A percentile compares a stretch with the other conserved stretches of the same genome.
phyloP scores from a whole-genome alignment of 352 stramenopile genomes.

The Phytopythium ostracodes region DNA sequence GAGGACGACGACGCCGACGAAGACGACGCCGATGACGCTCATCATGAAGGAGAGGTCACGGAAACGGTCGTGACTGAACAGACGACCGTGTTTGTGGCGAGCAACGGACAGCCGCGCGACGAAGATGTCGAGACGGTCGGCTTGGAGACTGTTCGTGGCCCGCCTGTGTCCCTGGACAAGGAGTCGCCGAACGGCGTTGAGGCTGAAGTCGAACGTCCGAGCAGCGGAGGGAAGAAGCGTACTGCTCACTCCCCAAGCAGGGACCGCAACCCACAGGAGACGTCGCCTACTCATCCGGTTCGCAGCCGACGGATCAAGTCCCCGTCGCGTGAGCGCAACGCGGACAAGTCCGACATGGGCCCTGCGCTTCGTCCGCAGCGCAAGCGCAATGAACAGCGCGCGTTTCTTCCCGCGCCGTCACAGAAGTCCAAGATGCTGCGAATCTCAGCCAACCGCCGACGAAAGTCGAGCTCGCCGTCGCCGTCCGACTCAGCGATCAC shows the following conservation, averaged over 20 bases:
- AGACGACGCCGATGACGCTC: conserved; percentile 19
- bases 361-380: conserved; percentile 25
- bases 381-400: conserved; percentile 40
- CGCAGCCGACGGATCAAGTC: conserved; percentile 11
- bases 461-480: conserved; percentile 28
- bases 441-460: conserved; percentile 23
- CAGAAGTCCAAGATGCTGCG: conserved; percentile 46
- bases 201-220: background rate
- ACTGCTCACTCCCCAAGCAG: background rate
- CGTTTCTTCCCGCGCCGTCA: conserved; percentile 37
- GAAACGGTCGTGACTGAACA: background rate
- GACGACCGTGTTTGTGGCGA: conserved; percentile 5
- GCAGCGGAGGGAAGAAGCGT: background rate
- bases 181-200: conserved; percentile 6
- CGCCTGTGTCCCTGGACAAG: background rate
- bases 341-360: conserved; percentile 22
- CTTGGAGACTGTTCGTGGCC: conserved; percentile 3
- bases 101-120: conserved; percentile 5
- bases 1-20: conserved; percentile 16
- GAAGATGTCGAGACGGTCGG: conserved; percentile 2
- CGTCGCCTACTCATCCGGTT: background rate
- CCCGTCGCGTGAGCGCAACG: conserved; percentile 20
- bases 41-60: background rate
- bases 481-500: conserved; percentile 46
- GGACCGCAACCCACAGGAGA: conserved; percentile 4